Conservation (phyloP, 352 stramenopile species). For the Pythium aristosporum region DNA sequence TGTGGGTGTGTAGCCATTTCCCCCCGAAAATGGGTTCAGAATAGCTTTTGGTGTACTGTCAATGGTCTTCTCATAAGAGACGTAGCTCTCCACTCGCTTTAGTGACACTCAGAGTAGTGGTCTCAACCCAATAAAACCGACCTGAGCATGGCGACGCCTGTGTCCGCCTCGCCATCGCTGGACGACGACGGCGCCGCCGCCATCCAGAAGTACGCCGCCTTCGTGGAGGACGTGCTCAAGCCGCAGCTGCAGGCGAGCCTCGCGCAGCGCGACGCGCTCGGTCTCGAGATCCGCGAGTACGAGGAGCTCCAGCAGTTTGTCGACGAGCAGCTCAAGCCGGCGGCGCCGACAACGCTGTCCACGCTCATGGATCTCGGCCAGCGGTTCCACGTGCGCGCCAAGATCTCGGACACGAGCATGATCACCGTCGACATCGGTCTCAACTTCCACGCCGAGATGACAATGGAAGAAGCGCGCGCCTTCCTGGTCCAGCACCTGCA, state of each 20-base stretch:
- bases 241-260: conserved; percentile 68
- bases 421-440: conserved; percentile 72
- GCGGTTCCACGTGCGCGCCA: conserved; percentile 71
- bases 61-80: conserved; percentile 8
- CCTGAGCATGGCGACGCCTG: neutral
- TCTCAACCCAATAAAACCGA: neutral
- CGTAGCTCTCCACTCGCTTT: neutral
- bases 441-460: conserved; percentile 82
- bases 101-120: conserved; percentile 8
- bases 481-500: conserved; percentile 59
- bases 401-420: conserved; percentile 54
- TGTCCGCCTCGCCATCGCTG: neutral
- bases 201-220: conserved; percentile 61
- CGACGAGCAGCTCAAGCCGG: conserved; percentile 27
- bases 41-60: neutral
- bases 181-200: conserved; percentile 24
- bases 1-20: conserved; percentile 21
- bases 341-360: conserved; percentile 5
- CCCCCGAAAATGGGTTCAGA: neutral
- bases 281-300: conserved; percentile 64
- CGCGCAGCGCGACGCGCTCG: conserved; percentile 45
- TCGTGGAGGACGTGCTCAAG: conserved; percentile 69
- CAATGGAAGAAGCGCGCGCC: conserved; percentile 45
- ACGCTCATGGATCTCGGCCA: conserved; percentile 72
- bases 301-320: conserved; percentile 49